Evolutionary conservation across 2,329 filamentous ascomycete species (phyloP), one percentile per base, ranked within the genome.

Genomic region (Diaporthe sp.): DNA sequence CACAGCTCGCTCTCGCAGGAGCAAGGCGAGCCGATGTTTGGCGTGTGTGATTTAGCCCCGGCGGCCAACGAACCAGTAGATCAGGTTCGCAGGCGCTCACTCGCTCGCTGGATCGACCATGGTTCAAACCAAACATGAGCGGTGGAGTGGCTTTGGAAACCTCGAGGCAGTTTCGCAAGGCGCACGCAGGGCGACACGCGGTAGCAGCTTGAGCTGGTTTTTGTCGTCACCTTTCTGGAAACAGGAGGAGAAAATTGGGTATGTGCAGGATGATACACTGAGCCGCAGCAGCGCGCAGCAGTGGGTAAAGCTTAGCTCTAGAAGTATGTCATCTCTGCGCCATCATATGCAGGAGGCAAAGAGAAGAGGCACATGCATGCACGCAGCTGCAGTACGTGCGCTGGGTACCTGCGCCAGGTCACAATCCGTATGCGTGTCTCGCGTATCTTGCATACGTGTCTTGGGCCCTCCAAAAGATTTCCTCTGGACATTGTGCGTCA

Each of bases 41-140:
- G 46, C 46, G 12, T 53, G 25, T 68, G 62, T 68, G 62, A 22
- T 68, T 53, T 68, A 31, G 31, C 19, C 44, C 44, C 44, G 28
- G 44, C 44, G 62, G 46, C 65, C 65, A 25, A n/a, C 46, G 62
- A 68, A 51, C 46, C 31, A 68, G 65, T 39, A 68, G 46, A 68
- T 53, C 65, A 53, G 31, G 46, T 68, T 68, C 46, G 46, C 31
- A 5, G 28, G 28, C 25, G 15, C 31, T 53, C 31, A 31, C 31
- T 68, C 31, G 22, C n/a, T 25, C 13, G 46, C 31, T 39, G 39
- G 46, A 42, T 39, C 59, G 46, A 53, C 49, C 53, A 53, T 42
- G 59, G 9, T 65, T 65, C 46, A 55, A 55, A 68, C 34, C 65
- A 53, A 68, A 53, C 62, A 39, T 39, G 46, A 31, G 31, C 22